These are phyloP conservation scores for Globisporangium perplexum DNA, from an alignment of 352 stramenopile species.

Conservation along the genomic window DNA sequence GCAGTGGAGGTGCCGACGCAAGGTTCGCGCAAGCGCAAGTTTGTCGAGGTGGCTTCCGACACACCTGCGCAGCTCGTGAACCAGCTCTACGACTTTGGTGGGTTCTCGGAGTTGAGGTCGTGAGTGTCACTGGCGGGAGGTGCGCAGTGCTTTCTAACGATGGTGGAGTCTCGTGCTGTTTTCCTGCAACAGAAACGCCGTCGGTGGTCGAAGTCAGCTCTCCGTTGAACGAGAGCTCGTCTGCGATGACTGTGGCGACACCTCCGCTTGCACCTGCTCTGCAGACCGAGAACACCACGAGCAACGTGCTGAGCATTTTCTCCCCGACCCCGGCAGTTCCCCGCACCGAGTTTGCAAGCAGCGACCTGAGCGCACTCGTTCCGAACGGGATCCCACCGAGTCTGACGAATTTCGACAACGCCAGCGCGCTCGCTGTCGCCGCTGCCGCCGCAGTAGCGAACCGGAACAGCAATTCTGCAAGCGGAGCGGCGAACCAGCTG, in stretches of 20 bases:
- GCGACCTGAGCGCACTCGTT: constrained; percentile 12
- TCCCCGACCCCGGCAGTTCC: constrained; percentile 20
- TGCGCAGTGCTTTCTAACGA: neutral
- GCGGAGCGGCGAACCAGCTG: constrained; percentile 20
- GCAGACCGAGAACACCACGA: constrained; percentile 15
- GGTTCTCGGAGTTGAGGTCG: constrained; percentile 1
- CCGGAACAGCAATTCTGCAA: neutral
- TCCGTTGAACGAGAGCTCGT: constrained; percentile 21
- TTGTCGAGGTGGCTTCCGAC: constrained; percentile 58
- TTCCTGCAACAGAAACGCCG: constrained; percentile 21
- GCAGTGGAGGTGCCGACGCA: constrained; percentile 26
- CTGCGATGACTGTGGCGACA: constrained; percentile 29
- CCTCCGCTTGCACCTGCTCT: constrained; percentile 6
- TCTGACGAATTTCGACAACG: constrained; percentile 21
- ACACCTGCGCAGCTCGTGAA: constrained; percentile 12
- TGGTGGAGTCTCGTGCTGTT: neutral
- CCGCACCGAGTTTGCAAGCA: constrained; percentile 17
- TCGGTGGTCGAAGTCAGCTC: constrained; percentile 48
- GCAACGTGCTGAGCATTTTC: constrained; percentile 79
- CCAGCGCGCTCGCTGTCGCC: constrained; percentile 2
- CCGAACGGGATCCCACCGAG: constrained; percentile 14
- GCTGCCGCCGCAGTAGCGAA: constrained; percentile 1
- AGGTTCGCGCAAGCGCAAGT: constrained; percentile 69
- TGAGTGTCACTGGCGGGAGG: too few species aligned
- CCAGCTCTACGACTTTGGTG: constrained; percentile 30